Evolutionary conservation across 805 yeast species (phyloP).

Genomic region (Cyberlindnera mycetangii): DNA sequence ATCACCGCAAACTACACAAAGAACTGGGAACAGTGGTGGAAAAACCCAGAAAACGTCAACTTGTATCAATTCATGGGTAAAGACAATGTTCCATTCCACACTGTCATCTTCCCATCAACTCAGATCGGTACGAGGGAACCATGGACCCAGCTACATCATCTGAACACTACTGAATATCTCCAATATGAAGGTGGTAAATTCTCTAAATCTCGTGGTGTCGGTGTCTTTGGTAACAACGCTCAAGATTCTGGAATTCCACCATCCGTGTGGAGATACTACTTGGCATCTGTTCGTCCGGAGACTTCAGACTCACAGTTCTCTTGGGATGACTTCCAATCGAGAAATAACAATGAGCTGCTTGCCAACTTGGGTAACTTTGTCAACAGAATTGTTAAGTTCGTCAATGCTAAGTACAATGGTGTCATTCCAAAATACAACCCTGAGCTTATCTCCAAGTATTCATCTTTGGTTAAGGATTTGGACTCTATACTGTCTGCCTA

Average conservation of each 20-base stretch:
- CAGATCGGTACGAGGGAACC: constrained; percentile 82
- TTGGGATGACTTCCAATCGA: constrained; percentile 93
- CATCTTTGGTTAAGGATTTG: constrained; percentile 49
- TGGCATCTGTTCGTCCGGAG: constrained; percentile 92
- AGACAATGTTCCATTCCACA: constrained; percentile 98
- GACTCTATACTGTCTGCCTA: constrained; percentile 60
- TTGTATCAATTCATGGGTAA: constrained; percentile 98
- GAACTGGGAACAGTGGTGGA: constrained; percentile 93
- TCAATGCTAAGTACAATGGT: constrained; percentile 85
- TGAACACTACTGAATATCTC: constrained; percentile 92
- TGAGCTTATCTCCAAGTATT: constrained; percentile 45
- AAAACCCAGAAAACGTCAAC: constrained; percentile 80
- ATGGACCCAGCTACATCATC: constrained; percentile 90
- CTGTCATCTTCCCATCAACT: constrained; percentile 95
- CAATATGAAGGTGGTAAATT: constrained; percentile 98
- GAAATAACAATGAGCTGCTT: constrained; percentile 88
- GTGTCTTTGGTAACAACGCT: constrained; percentile 98
- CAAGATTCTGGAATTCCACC: constrained; percentile 88
- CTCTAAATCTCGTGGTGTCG: constrained; percentile 96
- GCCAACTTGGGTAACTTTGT: constrained; percentile 97
- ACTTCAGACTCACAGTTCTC: constrained; percentile 94
- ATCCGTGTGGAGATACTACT: constrained; percentile 96
- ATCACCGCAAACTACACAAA: constrained; percentile 90
- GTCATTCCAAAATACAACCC: constrained; percentile 71
- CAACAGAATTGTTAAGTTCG: constrained; percentile 89